These are phyloP conservation scores for Benincasa hispida DNA, from an alignment of 306 rosid genomes.

Conservation along the genomic window DNA sequence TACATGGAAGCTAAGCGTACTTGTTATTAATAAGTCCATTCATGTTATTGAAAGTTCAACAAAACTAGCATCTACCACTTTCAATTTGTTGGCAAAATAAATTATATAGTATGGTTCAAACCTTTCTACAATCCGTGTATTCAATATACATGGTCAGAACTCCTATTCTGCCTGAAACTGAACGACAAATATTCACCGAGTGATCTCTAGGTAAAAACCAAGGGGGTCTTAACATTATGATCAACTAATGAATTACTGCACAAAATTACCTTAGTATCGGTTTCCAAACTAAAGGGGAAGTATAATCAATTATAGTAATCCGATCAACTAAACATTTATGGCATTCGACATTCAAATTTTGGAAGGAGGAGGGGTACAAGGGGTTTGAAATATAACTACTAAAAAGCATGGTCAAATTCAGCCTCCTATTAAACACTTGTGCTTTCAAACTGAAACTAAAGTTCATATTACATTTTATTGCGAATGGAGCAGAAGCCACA, in stretches of 20 bases:
- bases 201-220: not conserved
- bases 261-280: not conserved
- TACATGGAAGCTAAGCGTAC: not conserved
- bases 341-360: not conserved
- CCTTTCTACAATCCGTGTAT: not conserved
- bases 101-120: not conserved
- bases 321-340: not conserved
- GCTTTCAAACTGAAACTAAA: not conserved
- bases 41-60: not conserved
- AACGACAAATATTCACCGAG: not conserved
- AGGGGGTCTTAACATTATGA: not conserved
- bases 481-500: not conserved
- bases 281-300: not conserved
- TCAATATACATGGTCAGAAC: not conserved
- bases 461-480: not conserved
- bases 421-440: not conserved
- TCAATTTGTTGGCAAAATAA: not conserved
- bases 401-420: not conserved
- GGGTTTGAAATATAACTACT: not conserved
- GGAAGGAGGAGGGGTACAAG: not conserved
- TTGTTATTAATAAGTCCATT: not conserved
- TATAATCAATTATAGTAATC: not conserved
- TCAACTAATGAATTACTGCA: not conserved
- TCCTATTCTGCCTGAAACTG: not conserved
- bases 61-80: not conserved